Evolutionary conservation across 1,284 basidiomycete genomes (phyloP), one percentile per base, ranked within the genome.

Genomic region (Cutaneotrichosporon mucoides): DNA sequence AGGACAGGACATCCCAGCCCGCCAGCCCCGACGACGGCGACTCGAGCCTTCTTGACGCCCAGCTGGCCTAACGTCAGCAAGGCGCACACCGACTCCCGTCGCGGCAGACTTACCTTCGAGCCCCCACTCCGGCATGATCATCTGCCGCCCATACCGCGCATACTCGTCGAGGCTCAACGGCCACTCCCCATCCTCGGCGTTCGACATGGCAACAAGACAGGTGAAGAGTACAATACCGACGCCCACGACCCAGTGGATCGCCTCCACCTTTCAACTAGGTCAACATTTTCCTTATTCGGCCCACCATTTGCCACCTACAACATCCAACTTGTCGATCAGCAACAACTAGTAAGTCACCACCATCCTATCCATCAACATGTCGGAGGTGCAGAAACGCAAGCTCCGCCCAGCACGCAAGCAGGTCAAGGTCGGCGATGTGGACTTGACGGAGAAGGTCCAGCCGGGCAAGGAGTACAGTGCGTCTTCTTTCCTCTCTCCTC

Each of bases 1-100:
- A 99, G 81, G 10, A 90, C 90, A 43, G 96, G 95, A 75, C 96
- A 99, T 11, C 96, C 96, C 6, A 99, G 83, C 4, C 95, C 96
- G 0, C 96, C 96, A 2, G 94, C 95, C 15, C 96, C 96, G 4
- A 99, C 85, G 1, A 99, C 90, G 2, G 88, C 86, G 0, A 96
- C 86, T 3, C 86, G 86, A 0, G 92, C 85, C 6, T 80, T 68
- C 60, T 86, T 85, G 8, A 99, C 80, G 68, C 86, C 89, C 16
- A 92, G 76, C 78, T 99, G 96, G 33, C 89, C 93, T 95, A 11
- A 3, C 1, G 51, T 63, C 34, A 61, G 62, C 9, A 38, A 9
- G 5, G 6, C 40, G 16, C 4, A 16, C 9, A 13, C 11, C 6
- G 6, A 24, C 34, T 10, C 3, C 9, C 3, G 8, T 16, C 6